Percentiles rank a stretch among this genome's conserved stretches.
Conservation (phyloP, 2,329 filamentous ascomycete genomes). For the Stachybotrys chartarum region DNA sequence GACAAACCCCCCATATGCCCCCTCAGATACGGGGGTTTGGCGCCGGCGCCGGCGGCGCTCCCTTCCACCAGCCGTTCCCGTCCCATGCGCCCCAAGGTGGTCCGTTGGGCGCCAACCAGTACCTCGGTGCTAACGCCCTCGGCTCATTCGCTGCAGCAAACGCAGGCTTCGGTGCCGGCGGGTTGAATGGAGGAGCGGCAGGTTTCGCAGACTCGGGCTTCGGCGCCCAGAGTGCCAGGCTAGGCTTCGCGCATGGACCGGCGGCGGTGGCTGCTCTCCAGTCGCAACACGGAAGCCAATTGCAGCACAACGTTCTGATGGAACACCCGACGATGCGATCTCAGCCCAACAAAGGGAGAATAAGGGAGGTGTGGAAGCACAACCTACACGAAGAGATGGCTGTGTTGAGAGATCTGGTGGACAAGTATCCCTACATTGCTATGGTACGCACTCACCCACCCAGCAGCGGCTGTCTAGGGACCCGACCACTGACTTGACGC, state of each 20-base stretch:
- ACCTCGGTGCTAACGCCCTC: constrained; percentile 62
- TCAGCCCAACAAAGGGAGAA: constrained; percentile 68
- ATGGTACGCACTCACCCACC: constrained; percentile 62
- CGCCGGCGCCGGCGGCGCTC: constrained; percentile 27
- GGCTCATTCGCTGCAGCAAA: constrained; percentile 57
- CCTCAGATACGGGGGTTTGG: constrained; percentile 31
- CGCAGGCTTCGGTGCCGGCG: constrained; percentile 49
- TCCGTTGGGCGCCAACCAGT: constrained; percentile 60
- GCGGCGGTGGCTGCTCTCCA: constrained; percentile 52
- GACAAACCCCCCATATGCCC: constrained; percentile 18
- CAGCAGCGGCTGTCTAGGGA: neutral
- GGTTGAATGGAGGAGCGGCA: constrained; percentile 48
- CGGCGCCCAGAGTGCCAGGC: constrained; percentile 78
- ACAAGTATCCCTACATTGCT: constrained; percentile 91
- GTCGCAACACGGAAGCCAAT: constrained; percentile 45
- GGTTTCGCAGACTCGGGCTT: constrained; percentile 64
- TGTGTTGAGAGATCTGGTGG: constrained; percentile 71
- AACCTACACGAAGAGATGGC: constrained; percentile 91
- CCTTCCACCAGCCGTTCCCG: constrained; percentile 41
- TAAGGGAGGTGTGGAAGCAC: constrained; percentile 93
- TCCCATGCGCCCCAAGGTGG: constrained; percentile 40
- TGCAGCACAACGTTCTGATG: constrained; percentile 30
- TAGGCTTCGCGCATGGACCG: constrained; percentile 67
- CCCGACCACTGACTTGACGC: neutral
- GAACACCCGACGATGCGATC: constrained; percentile 33